Evolutionary conservation across 352 stramenopile species (phyloP).

Genomic region (Pythium scleroteichum): DNA sequence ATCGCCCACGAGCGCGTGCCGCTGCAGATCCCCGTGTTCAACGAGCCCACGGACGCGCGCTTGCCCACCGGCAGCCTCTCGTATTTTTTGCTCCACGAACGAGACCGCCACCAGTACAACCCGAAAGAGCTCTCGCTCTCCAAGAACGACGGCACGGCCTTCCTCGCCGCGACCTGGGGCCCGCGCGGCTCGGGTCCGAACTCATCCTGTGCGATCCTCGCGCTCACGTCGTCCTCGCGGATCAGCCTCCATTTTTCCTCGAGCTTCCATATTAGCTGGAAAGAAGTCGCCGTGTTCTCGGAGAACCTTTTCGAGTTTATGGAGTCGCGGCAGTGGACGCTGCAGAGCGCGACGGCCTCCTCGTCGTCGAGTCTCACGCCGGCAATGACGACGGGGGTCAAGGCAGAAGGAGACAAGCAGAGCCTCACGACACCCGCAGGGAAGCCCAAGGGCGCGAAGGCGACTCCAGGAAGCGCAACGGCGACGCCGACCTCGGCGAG

Average conservation of each 20-base stretch:
- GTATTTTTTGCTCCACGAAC: constrained; percentile 69
- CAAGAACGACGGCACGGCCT: constrained; percentile 66
- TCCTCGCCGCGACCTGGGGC: constrained; percentile 65
- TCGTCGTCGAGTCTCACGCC: constrained; percentile 15
- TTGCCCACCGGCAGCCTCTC: constrained; percentile 36
- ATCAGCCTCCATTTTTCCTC: constrained; percentile 74
- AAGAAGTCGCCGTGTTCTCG: constrained; percentile 67
- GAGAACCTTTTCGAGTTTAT: constrained; percentile 71
- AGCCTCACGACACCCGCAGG: not conserved
- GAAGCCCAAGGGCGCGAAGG: constrained; percentile 17
- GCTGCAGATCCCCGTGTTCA: constrained; percentile 47
- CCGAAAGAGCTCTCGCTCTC: constrained; percentile 81
- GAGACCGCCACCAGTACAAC: constrained; percentile 74
- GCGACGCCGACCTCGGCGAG: constrained; percentile 18
- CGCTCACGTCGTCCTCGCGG: constrained; percentile 55
- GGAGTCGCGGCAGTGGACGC: constrained; percentile 36
- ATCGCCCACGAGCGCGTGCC: constrained; percentile 46
- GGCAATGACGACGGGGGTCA: not conserved
- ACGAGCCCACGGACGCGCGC: constrained; percentile 30
- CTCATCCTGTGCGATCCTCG: constrained; percentile 64
- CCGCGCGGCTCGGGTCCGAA: constrained; percentile 74
- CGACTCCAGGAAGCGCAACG: constrained; percentile 14
- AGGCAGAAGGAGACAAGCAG: constrained; percentile 1
- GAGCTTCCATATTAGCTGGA: constrained; percentile 83
- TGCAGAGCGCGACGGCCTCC: constrained; percentile 19